Evolutionary conservation across 345 rosid species (phyloP).

Genomic region (Moricandia arvensis): DNA sequence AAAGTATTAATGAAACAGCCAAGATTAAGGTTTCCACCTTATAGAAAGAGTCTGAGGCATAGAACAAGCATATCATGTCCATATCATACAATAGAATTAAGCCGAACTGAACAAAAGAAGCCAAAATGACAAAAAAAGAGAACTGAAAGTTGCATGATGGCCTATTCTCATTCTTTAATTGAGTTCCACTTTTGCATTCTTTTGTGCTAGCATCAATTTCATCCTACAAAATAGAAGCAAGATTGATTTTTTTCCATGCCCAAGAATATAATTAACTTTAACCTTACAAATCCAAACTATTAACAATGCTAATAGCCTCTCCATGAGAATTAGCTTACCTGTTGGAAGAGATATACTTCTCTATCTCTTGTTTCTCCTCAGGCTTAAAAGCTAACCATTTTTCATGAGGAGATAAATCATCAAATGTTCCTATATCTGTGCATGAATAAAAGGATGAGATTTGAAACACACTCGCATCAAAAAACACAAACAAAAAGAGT

Average conservation of each 20-base stretch:
- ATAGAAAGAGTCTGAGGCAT: neutral
- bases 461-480: neutral
- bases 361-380: conserved; percentile 56
- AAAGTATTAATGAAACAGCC: neutral
- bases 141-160: neutral
- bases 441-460: neutral
- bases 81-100: neutral
- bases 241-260: neutral
- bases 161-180: neutral
- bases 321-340: conserved; percentile 38
- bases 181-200: neutral
- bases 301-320: neutral
- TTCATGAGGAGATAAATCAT: conserved; percentile 39
- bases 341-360: conserved; percentile 52
- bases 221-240: conserved; percentile 15
- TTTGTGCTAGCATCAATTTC: conserved; percentile 5
- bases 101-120: neutral
- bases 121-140: neutral
- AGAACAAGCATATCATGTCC: neutral
- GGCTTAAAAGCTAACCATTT: conserved; percentile 60
- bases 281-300: neutral
- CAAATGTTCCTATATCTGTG: conserved; percentile 46
- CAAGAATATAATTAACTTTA: neutral
- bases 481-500: neutral
- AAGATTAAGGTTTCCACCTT: neutral